phyloP scores from a whole-genome alignment of 139 green algal genomes.

The Medakamo hakoo region DNA sequence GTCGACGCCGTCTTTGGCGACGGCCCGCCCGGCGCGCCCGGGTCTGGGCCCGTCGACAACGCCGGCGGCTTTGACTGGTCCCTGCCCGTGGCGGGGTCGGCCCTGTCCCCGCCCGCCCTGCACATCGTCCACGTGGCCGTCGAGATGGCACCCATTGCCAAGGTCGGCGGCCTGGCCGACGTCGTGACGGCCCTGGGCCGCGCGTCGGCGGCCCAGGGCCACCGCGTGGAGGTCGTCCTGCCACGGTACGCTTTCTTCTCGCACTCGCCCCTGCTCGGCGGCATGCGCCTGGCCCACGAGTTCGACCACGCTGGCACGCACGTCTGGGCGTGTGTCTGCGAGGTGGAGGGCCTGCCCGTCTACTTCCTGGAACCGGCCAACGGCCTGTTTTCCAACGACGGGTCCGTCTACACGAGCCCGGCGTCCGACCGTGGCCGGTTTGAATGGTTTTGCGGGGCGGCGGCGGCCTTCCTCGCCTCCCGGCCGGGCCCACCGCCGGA shows the following conservation, averaged over 20 bases:
- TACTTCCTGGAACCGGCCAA: slow-evolving; percentile 72
- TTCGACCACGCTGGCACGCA: slow-evolving; percentile 58
- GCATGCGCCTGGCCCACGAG: slow-evolving; percentile 24
- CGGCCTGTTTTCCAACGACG: slow-evolving; percentile 64
- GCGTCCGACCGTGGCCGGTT: slow-evolving; percentile 55
- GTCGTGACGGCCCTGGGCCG: slow-evolving; percentile 84
- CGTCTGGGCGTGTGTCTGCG: slow-evolving; percentile 34
- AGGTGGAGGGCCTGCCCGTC: slow-evolving; percentile 36
- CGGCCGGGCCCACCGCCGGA: slow-evolving; percentile 35
- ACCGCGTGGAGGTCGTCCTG: slow-evolving; percentile 47
- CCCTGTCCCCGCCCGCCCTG: slow-evolving; percentile 29
- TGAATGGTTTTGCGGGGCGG: slow-evolving; percentile 63
- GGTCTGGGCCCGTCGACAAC: slow-evolving; percentile 77
- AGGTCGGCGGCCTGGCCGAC: slow-evolving; percentile 90
- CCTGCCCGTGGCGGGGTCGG: slow-evolving; percentile 43
- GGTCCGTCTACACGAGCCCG: slow-evolving; percentile 65
- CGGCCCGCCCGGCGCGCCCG: slow-evolving; percentile 18
- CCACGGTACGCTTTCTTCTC: slow-evolving; percentile 64
- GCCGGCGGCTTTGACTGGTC: slow-evolving; percentile 82
- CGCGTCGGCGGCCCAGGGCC: slow-evolving; percentile 75
- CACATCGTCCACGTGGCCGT: slow-evolving; percentile 78
- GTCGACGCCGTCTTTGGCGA: slow-evolving; percentile 82
- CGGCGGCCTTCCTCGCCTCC: slow-evolving; percentile 23
- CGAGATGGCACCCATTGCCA: slow-evolving; percentile 96
- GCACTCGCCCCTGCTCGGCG: slow-evolving; percentile 36